Conservation (phyloP, 1,284 basidiomycete genomes). For the Wolfiporia cocos region DNA sequence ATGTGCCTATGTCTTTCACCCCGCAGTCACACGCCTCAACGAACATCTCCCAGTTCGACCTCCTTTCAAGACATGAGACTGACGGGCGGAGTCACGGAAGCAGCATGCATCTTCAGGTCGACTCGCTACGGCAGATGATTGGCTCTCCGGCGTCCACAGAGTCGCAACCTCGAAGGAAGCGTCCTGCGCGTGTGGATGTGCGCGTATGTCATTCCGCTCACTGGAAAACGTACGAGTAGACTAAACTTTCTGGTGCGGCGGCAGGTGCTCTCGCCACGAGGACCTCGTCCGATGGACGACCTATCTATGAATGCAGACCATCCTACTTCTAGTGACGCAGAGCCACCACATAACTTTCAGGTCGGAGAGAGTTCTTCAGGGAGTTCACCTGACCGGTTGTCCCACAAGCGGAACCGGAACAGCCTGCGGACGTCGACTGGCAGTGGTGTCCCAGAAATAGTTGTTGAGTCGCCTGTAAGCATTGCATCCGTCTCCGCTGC, state of each 20-base stretch:
- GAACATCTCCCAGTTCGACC: slow-evolving; percentile 23
- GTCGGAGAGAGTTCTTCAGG: no score
- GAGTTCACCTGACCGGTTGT: no score
- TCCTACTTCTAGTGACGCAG: no score
- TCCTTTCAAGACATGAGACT: slow-evolving; percentile 14
- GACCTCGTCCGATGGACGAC: slow-evolving; percentile 15
- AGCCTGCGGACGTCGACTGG: no score
- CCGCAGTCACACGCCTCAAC: slow-evolving; percentile 24
- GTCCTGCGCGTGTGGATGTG: neutral
- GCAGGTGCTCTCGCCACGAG: slow-evolving; percentile 15
- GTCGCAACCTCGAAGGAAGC: slow-evolving; percentile 1
- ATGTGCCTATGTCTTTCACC: slow-evolving; percentile 13
- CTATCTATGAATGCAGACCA: no score
- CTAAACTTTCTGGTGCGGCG: slow-evolving; percentile 8
- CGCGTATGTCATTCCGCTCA: slow-evolving; percentile 2
- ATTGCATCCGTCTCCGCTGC: no score
- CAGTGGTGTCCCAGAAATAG: no score
- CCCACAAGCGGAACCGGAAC: no score
- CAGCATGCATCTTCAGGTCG: neutral
- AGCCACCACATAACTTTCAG: no score
- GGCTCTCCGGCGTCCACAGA: slow-evolving; percentile 1
- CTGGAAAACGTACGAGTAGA: slow-evolving; percentile 18
- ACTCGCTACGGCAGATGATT: slow-evolving; percentile 6
- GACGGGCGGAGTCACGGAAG: slow-evolving; percentile 3
- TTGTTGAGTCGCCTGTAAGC: no score